Base-by-base conservation (phyloP, 2,329 filamentous ascomycete species). In the Arthrobotrys megalospora region DNA sequence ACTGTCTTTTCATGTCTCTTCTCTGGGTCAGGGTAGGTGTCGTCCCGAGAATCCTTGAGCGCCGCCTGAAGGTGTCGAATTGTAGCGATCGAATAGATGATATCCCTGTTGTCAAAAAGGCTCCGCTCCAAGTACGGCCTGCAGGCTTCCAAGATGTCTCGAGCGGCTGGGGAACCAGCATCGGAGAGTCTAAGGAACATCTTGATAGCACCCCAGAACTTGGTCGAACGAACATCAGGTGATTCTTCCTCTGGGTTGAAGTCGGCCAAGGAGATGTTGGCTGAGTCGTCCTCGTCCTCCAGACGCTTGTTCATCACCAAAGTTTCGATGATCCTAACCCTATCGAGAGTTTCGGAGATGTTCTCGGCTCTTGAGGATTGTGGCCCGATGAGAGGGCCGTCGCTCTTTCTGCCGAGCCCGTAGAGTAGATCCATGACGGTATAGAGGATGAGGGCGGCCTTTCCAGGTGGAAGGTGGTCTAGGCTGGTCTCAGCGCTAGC, bases 311-410 rank as follows among this genome's bases (percentile, higher is more conserved):
- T 93, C 28, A 91, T 92, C 34, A 97, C 85, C 38, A 97, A 87
- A 4, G 90, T 88, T 83, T 97, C 92, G 62, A 97, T 88, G 24
- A 95, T 89, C 48, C 90, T 88, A 45, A 97, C 87, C 21, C 94
- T 90, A 73, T 90, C 90, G 63, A 90, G 88, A 24, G 91, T 90
- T 81, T 92, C 90, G 24, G 88, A 83, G 41, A 89, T 84, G 77
- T 93, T 88, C 81, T 89, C 87, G 81, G 41, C 82, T 81, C 75
- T 81, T 85, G 83, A 32, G 67, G 80, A 55, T 83, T 84, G 24
- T 76, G 70, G 38, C 80, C 81, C 66, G 76, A 43, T 80, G 80
- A 80, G 71, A 67, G 66, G 72, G 63, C 84, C 65, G 87, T 85
- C n/a, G 83, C 83, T 68, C 88, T 85, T 67, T 87, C 88, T 80